Percentiles rank a stretch among this genome's conserved stretches.
These are phyloP conservation scores for Clavaria fumosa DNA, from an alignment of 768 basidiomycete genomes.

Conservation along the genomic window DNA sequence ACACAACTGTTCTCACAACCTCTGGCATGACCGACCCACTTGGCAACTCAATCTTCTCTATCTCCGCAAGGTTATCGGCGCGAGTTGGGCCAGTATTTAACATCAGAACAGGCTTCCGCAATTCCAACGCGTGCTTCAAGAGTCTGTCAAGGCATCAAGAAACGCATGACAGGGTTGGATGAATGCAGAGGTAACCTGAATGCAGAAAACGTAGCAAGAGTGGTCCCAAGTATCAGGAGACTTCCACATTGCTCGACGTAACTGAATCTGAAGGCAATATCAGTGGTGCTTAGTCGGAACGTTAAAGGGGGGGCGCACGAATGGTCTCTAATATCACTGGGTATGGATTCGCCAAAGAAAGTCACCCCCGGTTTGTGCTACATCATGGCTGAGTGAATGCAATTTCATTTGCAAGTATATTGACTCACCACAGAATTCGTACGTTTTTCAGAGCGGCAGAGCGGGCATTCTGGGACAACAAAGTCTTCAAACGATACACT, in stretches of 20 bases:
- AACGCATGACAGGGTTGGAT: not conserved
- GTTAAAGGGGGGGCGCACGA: constrained; percentile 36
- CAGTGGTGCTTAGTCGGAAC: not conserved
- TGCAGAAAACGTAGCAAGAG: constrained; percentile 86
- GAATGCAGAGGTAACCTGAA: constrained; percentile 39
- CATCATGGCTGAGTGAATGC: constrained; percentile 2
- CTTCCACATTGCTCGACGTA: constrained; percentile 46
- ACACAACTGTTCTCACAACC: constrained; percentile 48
- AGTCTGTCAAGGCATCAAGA: constrained; percentile 31
- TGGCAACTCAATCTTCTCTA: constrained; percentile 69
- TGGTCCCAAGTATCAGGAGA: constrained; percentile 75
- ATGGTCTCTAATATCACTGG: constrained; percentile 41
- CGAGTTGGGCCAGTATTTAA: constrained; percentile 83
- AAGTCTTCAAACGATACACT: constrained; percentile 68
- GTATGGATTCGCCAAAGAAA: constrained; percentile 86
- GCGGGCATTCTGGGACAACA: constrained; percentile 60
- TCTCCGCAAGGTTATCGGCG: constrained; percentile 50
- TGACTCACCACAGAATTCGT: constrained; percentile 41
- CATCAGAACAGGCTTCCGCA: constrained; percentile 63
- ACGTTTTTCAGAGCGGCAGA: constrained; percentile 44
- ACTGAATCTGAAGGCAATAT: constrained; percentile 27
- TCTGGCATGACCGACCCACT: constrained; percentile 61
- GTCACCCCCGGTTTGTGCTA: constrained; percentile 72
- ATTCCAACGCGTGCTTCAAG: constrained; percentile 62
- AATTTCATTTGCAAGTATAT: not conserved